Base-by-base conservation (phyloP, 495 filamentous ascomycete genomes). In the Penicillium taxi region DNA sequence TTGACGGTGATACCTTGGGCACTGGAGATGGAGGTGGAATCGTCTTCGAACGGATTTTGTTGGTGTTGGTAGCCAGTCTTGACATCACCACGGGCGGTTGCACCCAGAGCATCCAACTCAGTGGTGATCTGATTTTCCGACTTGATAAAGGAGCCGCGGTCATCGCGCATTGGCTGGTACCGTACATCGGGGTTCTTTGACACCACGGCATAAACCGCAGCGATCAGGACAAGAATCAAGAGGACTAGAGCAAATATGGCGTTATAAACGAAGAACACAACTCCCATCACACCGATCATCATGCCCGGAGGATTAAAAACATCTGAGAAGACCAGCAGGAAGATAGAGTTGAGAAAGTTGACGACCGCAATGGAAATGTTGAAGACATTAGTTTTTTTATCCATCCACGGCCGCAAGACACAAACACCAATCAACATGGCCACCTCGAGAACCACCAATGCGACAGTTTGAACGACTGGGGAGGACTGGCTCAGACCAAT, bases 121-220 rank as follows among this genome's bases (percentile, higher is more conserved):
- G 83, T 91, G 15, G 74, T 84, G 38, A 96, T 70, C 48, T 88
- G 77, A n/a, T 84, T 82, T 47, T 93, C 82, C 4, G 90, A 96
- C 70, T 98, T 98, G 80, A 96, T 96, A 49, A 96, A 96, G 2
- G 89, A 95, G 29, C 84, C 85, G 41, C 91, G 82, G 65, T 96
- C 91, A 55, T 96, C 91, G 35, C 82, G 79, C 87, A 98, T 96
- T 38, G 84, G 86, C 60, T 96, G 88, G 64, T 96, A 98, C 22
- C 91, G 84, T 16, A 81, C 83, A 58, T 98, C 91, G 12, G 91
- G 91, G 64, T 98, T 91, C 74, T 96, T 94, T 33, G 85, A 86
- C 52, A 87, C 73, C 46, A 96, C 69, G 19, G 89, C 82, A 51
- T 87, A 80, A 45, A 75, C 61, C 3, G 90, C 89, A 18, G 87